Evolutionary conservation across 2,329 filamentous ascomycete species (phyloP), one percentile per base, ranked within the genome.

Genomic region (Fusarium sp.): DNA sequence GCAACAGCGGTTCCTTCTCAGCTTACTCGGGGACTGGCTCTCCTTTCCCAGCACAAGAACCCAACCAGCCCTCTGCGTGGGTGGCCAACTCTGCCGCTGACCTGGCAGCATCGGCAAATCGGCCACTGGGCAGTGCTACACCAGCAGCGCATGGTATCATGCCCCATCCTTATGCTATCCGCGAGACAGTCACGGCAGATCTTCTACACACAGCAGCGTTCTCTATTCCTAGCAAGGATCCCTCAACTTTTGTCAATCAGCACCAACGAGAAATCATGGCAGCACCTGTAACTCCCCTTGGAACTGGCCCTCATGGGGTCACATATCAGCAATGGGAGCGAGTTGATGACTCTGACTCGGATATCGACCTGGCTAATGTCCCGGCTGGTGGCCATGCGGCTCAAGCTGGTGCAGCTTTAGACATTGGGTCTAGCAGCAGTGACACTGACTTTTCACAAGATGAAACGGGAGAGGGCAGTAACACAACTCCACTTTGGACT

Each of bases 161-260:
- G 59, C 63, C 69, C 21, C 63, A 74, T 11, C 63, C 72, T 2
- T 74, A 74, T 58, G 72, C 72, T 14, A 20, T 69, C 25, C 63
- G 72, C 1, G 60, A 59, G 30, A 67, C 70, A 18, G 55, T 71
- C 46, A 72, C 72, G 2, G 50, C 21, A 10, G 72, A 74, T 43
- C 67, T 74, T 13, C 49, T 32, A n/a, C 55, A 57, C 16, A 37
- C 42, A 28, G 54, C 58, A 20, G 12, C 23, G 40, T 11, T 30
- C 12, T 50, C 32, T 4, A 28, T 68, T 2, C 46, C 21, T 4
- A 16, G n/a, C 13, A 58, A 23, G 16, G 23, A 69, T 30, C 47
- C 60, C 5, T 45, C n/a, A 25, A 21, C 42, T 18, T 72, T 72
- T 25, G 28, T 41, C 12, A 40, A 55, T 12, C 20, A 64, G 11